A percentile compares a stretch with the other conserved stretches of the same genome.
phyloP scores from a whole-genome alignment of 1,139 yeast species.

The Zygosaccharomyces pseudobailii region DNA sequence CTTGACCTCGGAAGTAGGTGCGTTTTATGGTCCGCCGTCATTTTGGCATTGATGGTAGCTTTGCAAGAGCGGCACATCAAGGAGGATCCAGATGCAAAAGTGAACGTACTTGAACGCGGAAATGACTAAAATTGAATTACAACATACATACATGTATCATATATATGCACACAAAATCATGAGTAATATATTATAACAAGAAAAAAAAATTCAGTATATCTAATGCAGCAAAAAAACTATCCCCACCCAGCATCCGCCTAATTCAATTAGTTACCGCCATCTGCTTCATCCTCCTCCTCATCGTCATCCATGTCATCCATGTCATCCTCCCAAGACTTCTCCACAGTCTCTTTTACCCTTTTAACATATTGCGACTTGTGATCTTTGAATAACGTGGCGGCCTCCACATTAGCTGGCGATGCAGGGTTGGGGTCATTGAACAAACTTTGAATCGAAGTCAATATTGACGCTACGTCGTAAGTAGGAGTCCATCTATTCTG shows the following conservation, averaged over 20 bases:
- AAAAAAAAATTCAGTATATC: slow-evolving; percentile 8
- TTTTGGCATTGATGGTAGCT: slow-evolving; percentile 6
- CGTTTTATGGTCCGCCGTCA: slow-evolving; percentile 11
- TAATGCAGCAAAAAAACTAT: slow-evolving; percentile 9
- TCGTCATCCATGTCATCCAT: slow-evolving; percentile 66
- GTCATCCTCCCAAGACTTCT: slow-evolving; percentile 81
- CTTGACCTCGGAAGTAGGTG: slow-evolving; percentile 12
- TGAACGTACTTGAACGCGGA: not conserved
- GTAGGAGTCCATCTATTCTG: slow-evolving; percentile 99
- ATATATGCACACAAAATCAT: slow-evolving; percentile 2
- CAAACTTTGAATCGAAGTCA: slow-evolving; percentile 78
- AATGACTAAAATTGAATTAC: slow-evolving; percentile 1
- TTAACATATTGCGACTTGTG: slow-evolving; percentile 90
- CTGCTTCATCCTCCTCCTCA: slow-evolving; percentile 51
- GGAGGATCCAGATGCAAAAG: not conserved
- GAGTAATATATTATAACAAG: not conserved
- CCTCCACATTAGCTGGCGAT: slow-evolving; percentile 97
- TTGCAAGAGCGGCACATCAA: slow-evolving; percentile 9
- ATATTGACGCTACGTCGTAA: slow-evolving; percentile 93
- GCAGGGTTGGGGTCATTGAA: slow-evolving; percentile 94
- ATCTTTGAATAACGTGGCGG: slow-evolving; percentile 91
- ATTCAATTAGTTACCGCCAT: slow-evolving; percentile 23
- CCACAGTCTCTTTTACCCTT: slow-evolving; percentile 91
- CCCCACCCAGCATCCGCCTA: not conserved
- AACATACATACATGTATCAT: slow-evolving; percentile 3